Percentiles rank a stretch among this genome's conserved stretches.
phyloP scores from a whole-genome alignment of 148 eudicot species.

The Persicaria tinctoria region DNA sequence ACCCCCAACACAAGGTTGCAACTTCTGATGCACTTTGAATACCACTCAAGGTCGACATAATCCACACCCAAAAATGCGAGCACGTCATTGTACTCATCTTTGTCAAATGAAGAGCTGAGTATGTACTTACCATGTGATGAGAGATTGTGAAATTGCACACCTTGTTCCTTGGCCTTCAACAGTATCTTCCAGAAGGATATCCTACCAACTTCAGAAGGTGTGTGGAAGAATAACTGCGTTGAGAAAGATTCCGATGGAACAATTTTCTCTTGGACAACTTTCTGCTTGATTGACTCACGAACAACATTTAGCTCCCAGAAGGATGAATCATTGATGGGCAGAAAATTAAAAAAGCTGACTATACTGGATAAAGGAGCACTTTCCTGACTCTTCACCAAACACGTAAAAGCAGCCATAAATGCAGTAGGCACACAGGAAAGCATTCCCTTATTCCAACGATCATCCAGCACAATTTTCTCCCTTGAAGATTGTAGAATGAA shows the following conservation, averaged over 20 bases:
- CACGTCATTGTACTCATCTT: constrained; percentile 26
- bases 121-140: constrained; percentile 54
- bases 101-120: constrained; percentile 44
- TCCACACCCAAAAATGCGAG: constrained; percentile 46
- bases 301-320: constrained; percentile 35
- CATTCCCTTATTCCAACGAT: constrained; percentile 7
- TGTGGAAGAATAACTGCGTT: constrained; percentile 35
- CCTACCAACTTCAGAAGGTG: constrained; percentile 52
- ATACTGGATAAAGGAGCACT: constrained; percentile 2
- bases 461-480: constrained; percentile 5
- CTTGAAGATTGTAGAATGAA: constrained; percentile 13
- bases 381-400: constrained; percentile 8
- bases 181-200: constrained; percentile 49
- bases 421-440: constrained; percentile 11
- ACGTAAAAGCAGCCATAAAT: constrained; percentile 8
- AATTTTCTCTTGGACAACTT: constrained; percentile 21
- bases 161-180: constrained; percentile 26
- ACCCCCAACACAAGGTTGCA: constrained; percentile 48
- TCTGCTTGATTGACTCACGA: constrained; percentile 31
- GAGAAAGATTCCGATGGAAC: constrained; percentile 19
- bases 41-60: constrained; percentile 46
- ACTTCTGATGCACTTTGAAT: constrained; percentile 49
- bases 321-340: constrained; percentile 33
- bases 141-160: constrained; percentile 35
- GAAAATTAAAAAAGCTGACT: constrained; percentile 25